Base-by-base conservation (phyloP, 208 protist species). In the Plasmodiophora brassicae region DNA sequence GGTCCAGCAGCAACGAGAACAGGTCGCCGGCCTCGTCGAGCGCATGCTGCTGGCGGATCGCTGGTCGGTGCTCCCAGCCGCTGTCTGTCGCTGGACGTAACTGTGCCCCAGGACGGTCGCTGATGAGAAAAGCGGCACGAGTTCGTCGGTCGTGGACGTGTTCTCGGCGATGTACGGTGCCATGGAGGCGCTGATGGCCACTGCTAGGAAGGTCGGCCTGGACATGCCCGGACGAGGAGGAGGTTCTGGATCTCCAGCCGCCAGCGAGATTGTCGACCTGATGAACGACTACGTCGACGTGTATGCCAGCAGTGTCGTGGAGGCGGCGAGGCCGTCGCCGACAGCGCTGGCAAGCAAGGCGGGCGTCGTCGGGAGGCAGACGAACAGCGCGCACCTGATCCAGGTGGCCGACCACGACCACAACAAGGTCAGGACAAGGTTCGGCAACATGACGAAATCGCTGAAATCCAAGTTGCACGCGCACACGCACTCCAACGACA, bases 81-180 rank as follows among this genome's bases (percentile, higher is more conserved):
- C 5, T 32, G 32, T 32, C 41, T 5, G 5, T 44, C 32, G 20
- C 65, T 8, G 10, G 20, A 44, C 5, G 32, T 32, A 32, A 78
- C 41, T n/a, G 41, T n/a, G 41, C 41, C 32, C 10, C 65, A 78
- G 65, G 65, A 38, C 65, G 20, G 32, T 38, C 32, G n/a, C 41
- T 78, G 41, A 38, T 78, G n/a, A 5, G 32, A 38, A 78, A 8
- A 38, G 14, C 65, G 10, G 32, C 32, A 44, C 20, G 10, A 78
- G 65, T 38, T 78, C 65, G 20, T 78, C 65, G n/a, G 65, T 78
- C n/a, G n/a, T 78, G 32, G 65, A 78, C n/a, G 32, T 78, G 65
- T 78, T 78, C 65, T 78, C 65, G 5, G 65, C 65, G 5, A n/a
- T 78, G 5, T 5, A 78, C 41, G 65, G 32, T 32, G 20, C 41